phyloP scores from a whole-genome alignment of 2,329 filamentous ascomycete genomes.

The Colletotrichum chlorophyti region DNA sequence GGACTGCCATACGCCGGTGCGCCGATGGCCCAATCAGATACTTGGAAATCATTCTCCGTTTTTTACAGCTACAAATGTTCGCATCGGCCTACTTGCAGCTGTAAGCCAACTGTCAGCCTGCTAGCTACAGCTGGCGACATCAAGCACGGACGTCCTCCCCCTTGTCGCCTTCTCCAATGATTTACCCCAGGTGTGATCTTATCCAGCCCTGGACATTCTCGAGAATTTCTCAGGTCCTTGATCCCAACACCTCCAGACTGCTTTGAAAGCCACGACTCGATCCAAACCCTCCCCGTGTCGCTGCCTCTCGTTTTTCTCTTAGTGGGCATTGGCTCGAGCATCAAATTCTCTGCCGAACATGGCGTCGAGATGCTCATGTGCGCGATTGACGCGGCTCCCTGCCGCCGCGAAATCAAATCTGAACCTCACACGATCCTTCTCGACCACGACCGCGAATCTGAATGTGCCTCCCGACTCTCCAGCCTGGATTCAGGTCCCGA shows the following conservation, averaged over 20 bases:
- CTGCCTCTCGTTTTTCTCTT: background rate
- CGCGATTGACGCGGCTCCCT: slow-evolving; percentile 24
- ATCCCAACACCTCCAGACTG: slow-evolving; percentile 8
- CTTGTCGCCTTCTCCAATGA: no score
- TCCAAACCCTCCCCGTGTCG: background rate
- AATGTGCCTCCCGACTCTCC: slow-evolving; percentile 79
- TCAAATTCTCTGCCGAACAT: slow-evolving; percentile 10
- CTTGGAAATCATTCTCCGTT: background rate
- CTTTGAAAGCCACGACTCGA: slow-evolving; percentile 12
- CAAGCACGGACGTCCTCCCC: background rate
- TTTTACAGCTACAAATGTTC: no score
- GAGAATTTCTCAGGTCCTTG: slow-evolving; percentile 31
- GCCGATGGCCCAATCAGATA: slow-evolving; percentile 24
- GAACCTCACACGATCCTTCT: slow-evolving; percentile 37
- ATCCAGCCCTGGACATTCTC: slow-evolving; percentile 11
- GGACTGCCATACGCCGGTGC: slow-evolving; percentile 11
- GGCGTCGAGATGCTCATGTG: slow-evolving; percentile 28
- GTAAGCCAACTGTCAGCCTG: no score
- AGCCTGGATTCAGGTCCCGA: slow-evolving; percentile 82
- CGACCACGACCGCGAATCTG: slow-evolving; percentile 37
- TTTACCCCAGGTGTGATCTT: slow-evolving; percentile 1
- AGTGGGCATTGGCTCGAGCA: slow-evolving; percentile 9
- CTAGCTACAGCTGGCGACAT: background rate
- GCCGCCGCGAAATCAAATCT: slow-evolving; percentile 4
- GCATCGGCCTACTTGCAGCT: no score